Evolutionary conservation across 2,329 filamentous ascomycete genomes (phyloP), one percentile per base, ranked within the genome.

Genomic region (Fusarium odoratissimum): DNA sequence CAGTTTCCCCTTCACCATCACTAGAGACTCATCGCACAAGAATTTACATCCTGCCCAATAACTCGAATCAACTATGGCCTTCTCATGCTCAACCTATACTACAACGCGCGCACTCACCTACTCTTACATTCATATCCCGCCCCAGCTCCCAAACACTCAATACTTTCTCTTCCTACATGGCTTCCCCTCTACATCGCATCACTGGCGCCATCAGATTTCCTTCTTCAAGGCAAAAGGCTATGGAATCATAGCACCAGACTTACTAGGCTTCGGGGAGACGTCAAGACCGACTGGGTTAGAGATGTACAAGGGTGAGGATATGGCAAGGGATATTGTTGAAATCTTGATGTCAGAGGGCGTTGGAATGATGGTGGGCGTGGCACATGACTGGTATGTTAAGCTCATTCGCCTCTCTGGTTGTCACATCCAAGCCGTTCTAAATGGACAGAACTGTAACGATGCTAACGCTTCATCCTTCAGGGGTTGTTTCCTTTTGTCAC

Each of bases 341-440:
- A n/a, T 48, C 14, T n/a, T 48, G 13, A 30, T 0, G 9, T 48
- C 19, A 16, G 45, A 48, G 21, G 13, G 19, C 19, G 21, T 48
- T 16, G 21, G 0, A n/a, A 30, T 0, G 3, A 2, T 30, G 2
- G 28, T 48, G 0, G 45, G 45, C 19, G 45, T 48, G 4, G 45
- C 45, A 30, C 45, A 48, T 30, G 45, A 48, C 3, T 48, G 45
- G 45, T 48, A 48, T 17, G 45, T n/a, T 6, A 8, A n/a, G 28
- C 2, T 30, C 13, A 1, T 12, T 30, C 10, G 0, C 19, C 3
- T n/a, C 8, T 16, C 9, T 48, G 13, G 7, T 0, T 2, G 2
- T n/a, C 4, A 8, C 1, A 0, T 10, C 4, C 4, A n/a, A 48
- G 13, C 0, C 1, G 13, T 6, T 48, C 45, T 11, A 2, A 6